Evolutionary conservation across 768 basidiomycete genomes (phyloP).

Genomic region (Epithele typhae): DNA sequence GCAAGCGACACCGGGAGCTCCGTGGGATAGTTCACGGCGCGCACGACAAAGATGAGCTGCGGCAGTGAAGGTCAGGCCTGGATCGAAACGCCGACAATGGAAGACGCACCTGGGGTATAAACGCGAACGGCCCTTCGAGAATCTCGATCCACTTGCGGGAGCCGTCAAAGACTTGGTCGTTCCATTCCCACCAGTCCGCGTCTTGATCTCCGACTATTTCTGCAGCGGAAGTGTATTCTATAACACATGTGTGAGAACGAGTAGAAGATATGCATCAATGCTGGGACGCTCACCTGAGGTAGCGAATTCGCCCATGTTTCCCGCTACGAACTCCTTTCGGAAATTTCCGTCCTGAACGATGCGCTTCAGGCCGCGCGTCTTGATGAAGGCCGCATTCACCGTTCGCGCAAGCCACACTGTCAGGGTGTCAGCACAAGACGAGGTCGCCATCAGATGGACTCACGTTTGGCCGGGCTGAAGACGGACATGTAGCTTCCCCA

Average conservation of each 20-base stretch:
- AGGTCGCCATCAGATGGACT: background rate
- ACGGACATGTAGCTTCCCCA: background rate
- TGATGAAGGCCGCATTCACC: constrained; percentile 53
- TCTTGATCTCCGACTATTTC: constrained; percentile 34
- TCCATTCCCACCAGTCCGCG: constrained; percentile 29
- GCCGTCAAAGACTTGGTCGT: background rate
- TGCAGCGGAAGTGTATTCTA: constrained; percentile 29
- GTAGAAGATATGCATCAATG: constrained; percentile 10
- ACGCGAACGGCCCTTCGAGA: too few relatives aligned
- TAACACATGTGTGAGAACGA: constrained; percentile 30
- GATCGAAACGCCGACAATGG: constrained; percentile 38
- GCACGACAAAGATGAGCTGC: constrained; percentile 13
- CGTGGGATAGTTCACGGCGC: constrained; percentile 17
- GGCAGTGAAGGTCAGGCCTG: constrained; percentile 57
- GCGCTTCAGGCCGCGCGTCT: constrained; percentile 58
- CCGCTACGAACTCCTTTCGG: constrained; percentile 72
- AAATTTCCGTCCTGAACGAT: constrained; percentile 48
- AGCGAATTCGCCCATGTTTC: constrained; percentile 52
- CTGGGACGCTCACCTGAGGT: constrained; percentile 46
- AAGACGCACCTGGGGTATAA: constrained; percentile 19
- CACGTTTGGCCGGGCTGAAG: background rate
- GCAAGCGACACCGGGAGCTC: constrained; percentile 22
- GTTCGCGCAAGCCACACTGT: constrained; percentile 72
- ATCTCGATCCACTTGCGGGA: too few relatives aligned
- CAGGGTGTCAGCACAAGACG: background rate